Percentiles rank a stretch among this genome's conserved stretches.
Evolutionary conservation across 495 filamentous ascomycete species (phyloP).

Genomic region (Mytilinidion resinicola): DNA sequence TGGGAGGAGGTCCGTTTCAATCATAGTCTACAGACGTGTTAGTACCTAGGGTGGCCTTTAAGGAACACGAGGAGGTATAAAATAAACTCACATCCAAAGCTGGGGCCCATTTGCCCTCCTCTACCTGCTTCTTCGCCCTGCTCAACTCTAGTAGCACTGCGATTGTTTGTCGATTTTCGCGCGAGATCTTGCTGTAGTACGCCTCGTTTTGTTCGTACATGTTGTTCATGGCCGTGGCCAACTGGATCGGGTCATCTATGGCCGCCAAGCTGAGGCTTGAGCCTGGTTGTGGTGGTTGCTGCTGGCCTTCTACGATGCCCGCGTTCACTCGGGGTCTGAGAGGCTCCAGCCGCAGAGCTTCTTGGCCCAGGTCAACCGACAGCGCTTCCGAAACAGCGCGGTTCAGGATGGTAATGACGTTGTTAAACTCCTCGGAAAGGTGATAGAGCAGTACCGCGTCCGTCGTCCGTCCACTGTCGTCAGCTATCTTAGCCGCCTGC

Average conservation of each 20-base stretch:
- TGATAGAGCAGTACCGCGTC: conserved; percentile 94
- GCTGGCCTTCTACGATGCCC: conserved; percentile 15
- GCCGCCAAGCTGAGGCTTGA: conserved; percentile 75
- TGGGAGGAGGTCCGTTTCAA: conserved; percentile 67
- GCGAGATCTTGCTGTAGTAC: conserved; percentile 62
- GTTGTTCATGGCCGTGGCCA: conserved; percentile 71
- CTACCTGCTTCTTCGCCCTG: conserved; percentile 65
- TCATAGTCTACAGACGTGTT: conserved; percentile 55
- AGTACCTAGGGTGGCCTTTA: too few relatives aligned
- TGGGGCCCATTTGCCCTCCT: conserved; percentile 62
- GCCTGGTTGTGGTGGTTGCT: conserved; percentile 24
- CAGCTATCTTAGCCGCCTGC: conserved; percentile 82
- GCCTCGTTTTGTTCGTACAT: conserved; percentile 73
- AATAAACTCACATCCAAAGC: conserved; percentile 69
- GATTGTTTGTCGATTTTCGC: conserved; percentile 62
- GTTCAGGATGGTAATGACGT: conserved; percentile 80
- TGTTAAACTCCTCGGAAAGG: conserved; percentile 89
- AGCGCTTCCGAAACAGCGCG: conserved; percentile 84
- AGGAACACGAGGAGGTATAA: too few relatives aligned
- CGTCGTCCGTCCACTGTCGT: conserved; percentile 85
- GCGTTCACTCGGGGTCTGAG: conserved; percentile 55
- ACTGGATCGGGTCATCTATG: conserved; percentile 74
- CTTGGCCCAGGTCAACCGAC: conserved; percentile 70
- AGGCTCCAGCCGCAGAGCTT: conserved; percentile 67
- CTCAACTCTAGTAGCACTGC: conserved; percentile 69